Evolutionary conservation across 2,329 filamentous ascomycete genomes (phyloP).

Genomic region (Talaromyces verruculosus): DNA sequence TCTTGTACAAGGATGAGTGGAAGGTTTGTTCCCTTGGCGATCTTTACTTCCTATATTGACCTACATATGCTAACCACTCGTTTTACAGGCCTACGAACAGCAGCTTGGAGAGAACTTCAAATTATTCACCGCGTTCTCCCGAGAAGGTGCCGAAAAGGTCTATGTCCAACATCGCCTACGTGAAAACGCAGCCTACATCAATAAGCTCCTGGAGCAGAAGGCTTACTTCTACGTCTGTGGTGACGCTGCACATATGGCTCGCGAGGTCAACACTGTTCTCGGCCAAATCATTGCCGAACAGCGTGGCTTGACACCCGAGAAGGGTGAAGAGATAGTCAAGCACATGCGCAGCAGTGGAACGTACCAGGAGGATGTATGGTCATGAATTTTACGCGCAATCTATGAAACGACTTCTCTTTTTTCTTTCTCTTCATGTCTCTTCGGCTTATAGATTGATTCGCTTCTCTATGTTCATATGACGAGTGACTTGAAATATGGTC

Average conservation of each 20-base stretch:
- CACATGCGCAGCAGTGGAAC: constrained; percentile 91
- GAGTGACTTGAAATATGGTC: background rate
- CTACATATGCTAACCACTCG: constrained; percentile 30
- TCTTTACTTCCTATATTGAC: background rate
- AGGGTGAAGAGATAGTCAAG: constrained; percentile 96
- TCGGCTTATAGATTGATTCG: constrained; percentile 17
- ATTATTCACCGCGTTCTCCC: constrained; percentile 92
- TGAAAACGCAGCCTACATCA: constrained; percentile 79
- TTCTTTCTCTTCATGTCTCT: background rate
- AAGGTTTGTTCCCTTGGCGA: constrained; percentile 58
- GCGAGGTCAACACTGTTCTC: constrained; percentile 85
- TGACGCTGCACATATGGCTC: constrained; percentile 95
- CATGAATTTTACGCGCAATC: constrained; percentile 39
- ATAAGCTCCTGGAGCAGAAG: constrained; percentile 77
- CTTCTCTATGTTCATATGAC: constrained; percentile 15
- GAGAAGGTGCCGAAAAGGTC: constrained; percentile 81
- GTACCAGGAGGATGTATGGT: constrained; percentile 84
- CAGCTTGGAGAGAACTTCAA: constrained; percentile 85
- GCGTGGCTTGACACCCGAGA: constrained; percentile 75
- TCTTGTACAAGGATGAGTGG: constrained; percentile 89
- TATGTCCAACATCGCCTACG: constrained; percentile 94
- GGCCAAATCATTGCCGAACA: constrained; percentile 83
- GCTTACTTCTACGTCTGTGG: constrained; percentile 98
- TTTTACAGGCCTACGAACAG: constrained; percentile 71
- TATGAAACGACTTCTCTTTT: constrained; percentile 22